These are phyloP conservation scores for Colletotrichum sp. DNA, from an alignment of 2,329 filamentous ascomycete species.

Conservation along the genomic window DNA sequence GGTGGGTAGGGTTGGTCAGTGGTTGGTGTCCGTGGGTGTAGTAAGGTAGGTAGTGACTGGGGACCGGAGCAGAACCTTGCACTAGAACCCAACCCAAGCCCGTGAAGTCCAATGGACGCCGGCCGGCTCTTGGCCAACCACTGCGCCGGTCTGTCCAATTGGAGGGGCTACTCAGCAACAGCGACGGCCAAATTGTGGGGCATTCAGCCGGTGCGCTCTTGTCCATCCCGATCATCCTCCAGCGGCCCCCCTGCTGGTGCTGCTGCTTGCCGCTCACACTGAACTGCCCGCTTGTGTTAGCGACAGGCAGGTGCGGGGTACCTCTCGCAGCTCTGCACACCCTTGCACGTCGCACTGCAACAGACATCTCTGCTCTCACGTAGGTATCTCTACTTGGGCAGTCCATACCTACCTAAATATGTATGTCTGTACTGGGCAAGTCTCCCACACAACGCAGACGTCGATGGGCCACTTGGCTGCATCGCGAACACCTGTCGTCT, in stretches of 20 bases:
- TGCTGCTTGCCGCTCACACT: background rate
- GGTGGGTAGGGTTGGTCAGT: background rate
- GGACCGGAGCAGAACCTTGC: background rate
- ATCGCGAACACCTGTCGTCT: background rate
- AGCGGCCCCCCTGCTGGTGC: background rate
- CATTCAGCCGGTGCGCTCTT: background rate
- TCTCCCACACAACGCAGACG: background rate
- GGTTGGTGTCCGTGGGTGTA: background rate
- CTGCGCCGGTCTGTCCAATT: slow-evolving; percentile 11
- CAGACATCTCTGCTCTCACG: background rate
- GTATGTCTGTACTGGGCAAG: background rate
- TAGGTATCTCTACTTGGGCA: background rate
- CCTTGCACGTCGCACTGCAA: background rate
- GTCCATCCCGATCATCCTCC: background rate
- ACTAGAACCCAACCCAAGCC: background rate
- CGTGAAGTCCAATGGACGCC: slow-evolving; percentile 10
- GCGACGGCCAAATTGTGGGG: background rate
- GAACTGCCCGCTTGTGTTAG: background rate
- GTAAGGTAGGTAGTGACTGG: background rate
- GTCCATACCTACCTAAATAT: background rate
- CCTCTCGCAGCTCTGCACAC: background rate
- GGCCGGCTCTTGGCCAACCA: slow-evolving; percentile 15
- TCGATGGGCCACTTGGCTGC: background rate
- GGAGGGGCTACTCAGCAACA: background rate
- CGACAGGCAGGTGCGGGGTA: slow-evolving; percentile 17